phyloP scores from a whole-genome alignment of 805 yeast genomes.

The Cyberlindnera xylosilytica region DNA sequence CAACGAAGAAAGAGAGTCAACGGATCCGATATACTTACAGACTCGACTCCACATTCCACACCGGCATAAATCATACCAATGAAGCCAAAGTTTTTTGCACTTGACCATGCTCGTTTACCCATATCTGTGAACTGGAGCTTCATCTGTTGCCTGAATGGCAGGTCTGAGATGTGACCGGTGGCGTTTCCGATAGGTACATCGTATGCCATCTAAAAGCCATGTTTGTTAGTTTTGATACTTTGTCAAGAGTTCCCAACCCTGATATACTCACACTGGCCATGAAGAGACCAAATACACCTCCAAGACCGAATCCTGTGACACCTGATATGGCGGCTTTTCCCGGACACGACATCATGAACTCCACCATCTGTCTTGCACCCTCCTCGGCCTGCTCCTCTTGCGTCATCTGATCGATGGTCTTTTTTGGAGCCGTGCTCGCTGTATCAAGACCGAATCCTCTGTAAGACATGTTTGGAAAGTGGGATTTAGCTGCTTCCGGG shows the following conservation, averaged over 20 bases:
- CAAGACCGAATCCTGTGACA: constrained; percentile 88
- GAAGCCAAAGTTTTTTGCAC: constrained; percentile 92
- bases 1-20: too few relatives aligned
- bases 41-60: constrained; percentile 86
- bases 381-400: constrained; percentile 91
- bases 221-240: constrained; percentile 3
- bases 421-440: constrained; percentile 38
- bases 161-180: constrained; percentile 61
- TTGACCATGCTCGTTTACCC: constrained; percentile 82
- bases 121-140: constrained; percentile 86
- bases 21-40: constrained; percentile 36
- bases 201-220: constrained; percentile 53
- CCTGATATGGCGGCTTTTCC: constrained; percentile 92
- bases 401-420: constrained; percentile 66
- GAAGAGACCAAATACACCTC: constrained; percentile 93
- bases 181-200: constrained; percentile 72
- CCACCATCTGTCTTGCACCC: constrained; percentile 82
- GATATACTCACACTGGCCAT: constrained; percentile 56
- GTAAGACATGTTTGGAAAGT: constrained; percentile 38
- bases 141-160: constrained; percentile 92
- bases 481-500: too few relatives aligned
- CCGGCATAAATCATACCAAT: constrained; percentile 91
- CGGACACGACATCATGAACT: constrained; percentile 88
- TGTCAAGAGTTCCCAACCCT: too few relatives aligned
- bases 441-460: constrained; percentile 41